These are phyloP conservation scores for Pythium aquatile DNA, from an alignment of 352 stramenopile genomes.

Conservation along the genomic window DNA sequence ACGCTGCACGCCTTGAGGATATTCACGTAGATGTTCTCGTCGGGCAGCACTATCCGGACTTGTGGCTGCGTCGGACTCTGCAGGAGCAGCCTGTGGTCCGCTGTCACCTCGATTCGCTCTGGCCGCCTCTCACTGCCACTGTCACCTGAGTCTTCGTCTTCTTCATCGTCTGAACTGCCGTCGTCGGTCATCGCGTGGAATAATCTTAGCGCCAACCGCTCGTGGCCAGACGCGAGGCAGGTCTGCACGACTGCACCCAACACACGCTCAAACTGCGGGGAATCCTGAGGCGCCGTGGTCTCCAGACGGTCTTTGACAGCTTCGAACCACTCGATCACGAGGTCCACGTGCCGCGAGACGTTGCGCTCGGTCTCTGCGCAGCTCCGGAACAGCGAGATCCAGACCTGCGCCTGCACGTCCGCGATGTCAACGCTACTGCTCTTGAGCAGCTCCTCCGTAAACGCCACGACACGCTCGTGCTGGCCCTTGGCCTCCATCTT, in stretches of 20 bases:
- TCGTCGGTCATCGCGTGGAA: slow-evolving; percentile 37
- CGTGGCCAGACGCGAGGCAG: slow-evolving; percentile 42
- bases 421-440: slow-evolving; percentile 30
- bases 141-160: slow-evolving; percentile 6
- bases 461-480: slow-evolving; percentile 32
- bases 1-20: slow-evolving; percentile 54
- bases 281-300: neutral
- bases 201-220: slow-evolving; percentile 51
- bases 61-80: slow-evolving; percentile 2
- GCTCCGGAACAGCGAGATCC: slow-evolving; percentile 54
- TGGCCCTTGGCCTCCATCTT: slow-evolving; percentile 39
- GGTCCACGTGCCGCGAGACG: slow-evolving; percentile 16
- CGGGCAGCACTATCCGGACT: slow-evolving; percentile 20
- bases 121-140: neutral
- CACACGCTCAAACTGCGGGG: slow-evolving; percentile 44
- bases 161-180: slow-evolving; percentile 11
- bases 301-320: neutral
- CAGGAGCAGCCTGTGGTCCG: neutral
- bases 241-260: slow-evolving; percentile 73
- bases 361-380: slow-evolving; percentile 23
- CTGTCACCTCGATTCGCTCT: neutral
- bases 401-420: slow-evolving; percentile 61
- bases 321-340: slow-evolving; percentile 44
- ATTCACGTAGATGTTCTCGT: slow-evolving; percentile 85
- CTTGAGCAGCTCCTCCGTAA: slow-evolving; percentile 40